These are phyloP conservation scores for Cladorrhinum sp. DNA, from an alignment of 2,329 filamentous ascomycete genomes.

Conservation along the genomic window DNA sequence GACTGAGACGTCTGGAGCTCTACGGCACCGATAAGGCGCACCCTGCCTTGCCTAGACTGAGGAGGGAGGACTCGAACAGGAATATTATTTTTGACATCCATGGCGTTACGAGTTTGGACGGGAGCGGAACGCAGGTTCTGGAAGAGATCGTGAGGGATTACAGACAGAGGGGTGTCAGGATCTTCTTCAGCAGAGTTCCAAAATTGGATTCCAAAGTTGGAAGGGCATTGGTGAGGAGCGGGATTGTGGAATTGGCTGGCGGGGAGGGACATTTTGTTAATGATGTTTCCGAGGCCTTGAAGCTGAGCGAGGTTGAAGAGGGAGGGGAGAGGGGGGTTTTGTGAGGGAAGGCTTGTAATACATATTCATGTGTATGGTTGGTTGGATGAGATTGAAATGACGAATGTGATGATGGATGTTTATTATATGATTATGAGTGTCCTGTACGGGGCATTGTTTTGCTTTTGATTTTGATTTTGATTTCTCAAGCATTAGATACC, in stretches of 20 bases:
- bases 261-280: slow-evolving; percentile 75
- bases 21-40: slow-evolving; percentile 86
- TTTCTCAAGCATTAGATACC: too few relatives aligned
- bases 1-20: slow-evolving; percentile 77
- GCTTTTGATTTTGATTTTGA: too few relatives aligned
- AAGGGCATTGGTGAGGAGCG: slow-evolving; percentile 69
- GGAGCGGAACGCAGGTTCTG: slow-evolving; percentile 87
- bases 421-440: too few relatives aligned
- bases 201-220: slow-evolving; percentile 57
- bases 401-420: not conserved
- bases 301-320: slow-evolving; percentile 72
- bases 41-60: slow-evolving; percentile 78
- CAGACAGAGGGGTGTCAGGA: slow-evolving; percentile 68
- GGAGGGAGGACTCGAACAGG: slow-evolving; percentile 75
- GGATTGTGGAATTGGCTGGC: slow-evolving; percentile 81
- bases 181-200: slow-evolving; percentile 67
- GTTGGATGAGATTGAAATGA: not conserved
- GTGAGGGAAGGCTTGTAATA: too few relatives aligned
- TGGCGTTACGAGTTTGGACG: slow-evolving; percentile 92
- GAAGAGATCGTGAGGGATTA: slow-evolving; percentile 84
- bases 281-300: slow-evolving; percentile 80
- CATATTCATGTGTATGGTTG: not conserved
- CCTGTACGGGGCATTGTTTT: too few relatives aligned
- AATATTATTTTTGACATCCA: slow-evolving; percentile 98
- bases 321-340: slow-evolving; percentile 28